A percentile compares a stretch with the other conserved stretches of the same genome.
Conservation (phyloP, 345 rosid genomes). For the Microcos paniculata region DNA sequence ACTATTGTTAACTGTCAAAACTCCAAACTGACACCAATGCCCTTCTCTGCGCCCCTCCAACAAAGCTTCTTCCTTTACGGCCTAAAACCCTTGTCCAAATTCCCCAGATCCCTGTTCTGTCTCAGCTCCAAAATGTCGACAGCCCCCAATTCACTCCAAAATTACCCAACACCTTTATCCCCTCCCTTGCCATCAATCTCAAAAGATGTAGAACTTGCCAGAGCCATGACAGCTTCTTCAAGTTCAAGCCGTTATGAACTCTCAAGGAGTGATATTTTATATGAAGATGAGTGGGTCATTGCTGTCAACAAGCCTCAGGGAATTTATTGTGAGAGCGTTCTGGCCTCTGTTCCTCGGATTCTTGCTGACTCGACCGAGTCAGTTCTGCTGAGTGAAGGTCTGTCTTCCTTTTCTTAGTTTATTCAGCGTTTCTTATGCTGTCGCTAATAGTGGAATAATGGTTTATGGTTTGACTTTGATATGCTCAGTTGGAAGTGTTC, state of each 20-base stretch:
- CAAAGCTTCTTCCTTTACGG: constrained; percentile 22
- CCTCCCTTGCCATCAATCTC: constrained; percentile 70
- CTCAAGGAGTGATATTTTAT: constrained; percentile 43
- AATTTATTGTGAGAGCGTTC: constrained; percentile 69
- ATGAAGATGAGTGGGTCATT: constrained; percentile 83
- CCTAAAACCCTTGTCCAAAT: constrained; percentile 20
- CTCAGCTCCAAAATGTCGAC: constrained; percentile 27
- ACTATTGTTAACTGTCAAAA: not conserved
- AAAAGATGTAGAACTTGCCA: constrained; percentile 62
- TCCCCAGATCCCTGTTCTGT: constrained; percentile 27
- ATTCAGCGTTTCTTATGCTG: not conserved
- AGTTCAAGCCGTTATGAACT: constrained; percentile 63
- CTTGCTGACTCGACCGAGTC: constrained; percentile 29
- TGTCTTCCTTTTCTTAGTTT: not conserved
- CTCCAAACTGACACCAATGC: constrained; percentile 22
- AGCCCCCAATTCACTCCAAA: constrained; percentile 20
- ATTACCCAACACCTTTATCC: constrained; percentile 73
- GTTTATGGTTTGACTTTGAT: not conserved
- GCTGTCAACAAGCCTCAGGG: constrained; percentile 83
- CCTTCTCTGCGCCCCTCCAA: constrained; percentile 7
- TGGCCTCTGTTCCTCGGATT: constrained; percentile 51
- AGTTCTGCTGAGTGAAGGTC: constrained; percentile 24
- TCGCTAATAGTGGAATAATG: not conserved
- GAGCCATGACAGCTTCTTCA: constrained; percentile 84
- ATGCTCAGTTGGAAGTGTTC: not conserved